A percentile compares a stretch with the other conserved stretches of the same genome.
These are phyloP conservation scores for Saccharomyces mikatae DNA, from an alignment of 805 yeast genomes.

Conservation along the genomic window DNA sequence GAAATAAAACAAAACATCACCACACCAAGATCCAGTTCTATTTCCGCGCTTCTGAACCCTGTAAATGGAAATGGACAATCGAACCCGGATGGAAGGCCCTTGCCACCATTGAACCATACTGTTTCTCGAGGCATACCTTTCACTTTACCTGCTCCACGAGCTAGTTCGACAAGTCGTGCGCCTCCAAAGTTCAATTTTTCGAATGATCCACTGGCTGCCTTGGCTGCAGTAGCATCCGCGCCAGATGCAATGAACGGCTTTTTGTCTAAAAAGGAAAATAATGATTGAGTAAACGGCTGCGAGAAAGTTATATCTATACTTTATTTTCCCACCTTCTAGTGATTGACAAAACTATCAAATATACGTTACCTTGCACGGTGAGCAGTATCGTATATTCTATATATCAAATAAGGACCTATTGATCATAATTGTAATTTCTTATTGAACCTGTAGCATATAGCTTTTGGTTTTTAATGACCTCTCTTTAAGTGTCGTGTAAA, in stretches of 20 bases:
- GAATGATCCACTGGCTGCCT: slow-evolving; percentile 31
- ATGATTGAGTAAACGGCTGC: not conserved
- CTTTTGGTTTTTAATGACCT: not conserved
- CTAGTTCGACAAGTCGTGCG: not conserved
- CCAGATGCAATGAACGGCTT: slow-evolving; percentile 19
- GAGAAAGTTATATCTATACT: not conserved
- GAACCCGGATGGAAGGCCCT: not conserved
- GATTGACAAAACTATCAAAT: not conserved
- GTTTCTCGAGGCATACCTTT: not conserved
- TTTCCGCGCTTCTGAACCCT: slow-evolving; percentile 9
- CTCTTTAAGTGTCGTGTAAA: not conserved
- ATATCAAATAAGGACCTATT: not conserved
- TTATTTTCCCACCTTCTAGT: not conserved
- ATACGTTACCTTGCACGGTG: not conserved
- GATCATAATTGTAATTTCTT: not conserved
- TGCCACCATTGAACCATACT: not conserved
- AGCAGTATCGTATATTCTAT: not conserved
- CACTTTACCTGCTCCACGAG: not conserved
- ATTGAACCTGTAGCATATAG: not conserved
- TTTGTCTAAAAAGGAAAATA: slow-evolving; percentile 3
- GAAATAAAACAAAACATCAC: slow-evolving; percentile 5
- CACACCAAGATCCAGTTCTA: slow-evolving; percentile 8
- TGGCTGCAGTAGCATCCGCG: slow-evolving; percentile 34
- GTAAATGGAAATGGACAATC: slow-evolving; percentile 4
- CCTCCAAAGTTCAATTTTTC: slow-evolving; percentile 18